Percentiles rank a stretch among this genome's conserved stretches.
phyloP scores from a whole-genome alignment of 139 green algal species.

The Ettlia oleoabundans region DNA sequence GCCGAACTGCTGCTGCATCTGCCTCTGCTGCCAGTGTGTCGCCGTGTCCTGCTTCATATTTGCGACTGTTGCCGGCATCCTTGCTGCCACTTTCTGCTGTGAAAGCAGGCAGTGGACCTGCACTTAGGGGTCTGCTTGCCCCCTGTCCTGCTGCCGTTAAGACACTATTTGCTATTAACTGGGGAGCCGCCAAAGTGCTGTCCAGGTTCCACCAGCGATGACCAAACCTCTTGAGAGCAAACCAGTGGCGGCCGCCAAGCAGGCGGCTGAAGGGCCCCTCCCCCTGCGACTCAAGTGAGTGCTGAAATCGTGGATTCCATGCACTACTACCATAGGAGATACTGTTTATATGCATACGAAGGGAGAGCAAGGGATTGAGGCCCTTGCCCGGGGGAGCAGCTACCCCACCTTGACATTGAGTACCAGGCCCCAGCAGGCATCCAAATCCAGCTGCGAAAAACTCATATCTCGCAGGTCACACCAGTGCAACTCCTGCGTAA shows the following conservation, averaged over 20 bases:
- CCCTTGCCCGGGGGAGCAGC: too few relatives aligned
- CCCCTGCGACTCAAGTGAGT: not conserved
- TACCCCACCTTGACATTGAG: constrained; percentile 23
- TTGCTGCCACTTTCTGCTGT: not conserved
- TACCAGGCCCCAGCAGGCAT: not conserved
- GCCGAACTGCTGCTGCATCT: not conserved
- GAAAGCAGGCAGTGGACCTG: too few relatives aligned
- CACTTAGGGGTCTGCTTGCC: too few relatives aligned
- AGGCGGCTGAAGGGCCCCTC: not conserved
- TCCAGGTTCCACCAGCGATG: constrained; percentile 60
- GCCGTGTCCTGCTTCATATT: not conserved
- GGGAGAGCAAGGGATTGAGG: too few relatives aligned
- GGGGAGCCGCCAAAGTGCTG: constrained; percentile 44
- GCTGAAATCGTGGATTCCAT: too few relatives aligned
- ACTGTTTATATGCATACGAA: too few relatives aligned
- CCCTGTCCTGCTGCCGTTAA: not conserved
- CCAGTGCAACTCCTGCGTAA: constrained; percentile 13
- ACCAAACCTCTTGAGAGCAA: constrained; percentile 28
- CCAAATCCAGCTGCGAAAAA: not conserved
- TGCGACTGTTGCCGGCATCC: not conserved
- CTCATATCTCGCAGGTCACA: constrained; percentile 1
- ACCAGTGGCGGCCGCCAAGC: constrained; percentile 37
- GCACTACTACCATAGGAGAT: too few relatives aligned
- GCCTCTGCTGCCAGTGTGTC: not conserved
- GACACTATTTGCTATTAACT: not conserved